phyloP scores from a whole-genome alignment of 345 rosid species.

The Linum trigynum region DNA sequence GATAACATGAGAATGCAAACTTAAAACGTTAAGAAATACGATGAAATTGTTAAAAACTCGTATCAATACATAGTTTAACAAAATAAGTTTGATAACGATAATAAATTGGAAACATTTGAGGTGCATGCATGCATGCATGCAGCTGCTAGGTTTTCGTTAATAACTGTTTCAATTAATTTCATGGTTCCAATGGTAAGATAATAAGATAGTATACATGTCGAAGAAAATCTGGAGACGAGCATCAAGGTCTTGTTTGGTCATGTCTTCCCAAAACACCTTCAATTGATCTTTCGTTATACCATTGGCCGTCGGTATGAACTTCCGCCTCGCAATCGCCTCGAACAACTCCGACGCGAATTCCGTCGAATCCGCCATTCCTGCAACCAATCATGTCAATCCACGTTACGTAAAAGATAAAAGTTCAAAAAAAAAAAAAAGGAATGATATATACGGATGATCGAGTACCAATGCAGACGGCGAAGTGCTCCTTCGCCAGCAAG shows the following conservation, averaged over 20 bases:
- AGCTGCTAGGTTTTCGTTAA: too few relatives aligned
- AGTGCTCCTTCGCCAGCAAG: conserved; percentile 49
- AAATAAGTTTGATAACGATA: too few relatives aligned
- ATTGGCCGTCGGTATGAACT: conserved; percentile 30
- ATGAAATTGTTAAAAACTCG: too few relatives aligned
- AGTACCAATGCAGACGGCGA: conserved; percentile 71
- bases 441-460: background rate
- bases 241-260: conserved; percentile 69
- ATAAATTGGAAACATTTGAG: too few relatives aligned
- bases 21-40: too few relatives aligned
- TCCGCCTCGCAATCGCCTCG: conserved; percentile 70
- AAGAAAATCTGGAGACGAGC: conserved; percentile 84
- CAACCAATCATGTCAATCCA: background rate
- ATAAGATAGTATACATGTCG: conserved; percentile 46
- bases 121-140: too few relatives aligned
- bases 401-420: background rate
- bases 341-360: conserved; percentile 77
- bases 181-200: too few relatives aligned
- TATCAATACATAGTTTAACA: too few relatives aligned
- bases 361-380: conserved; percentile 84
- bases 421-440: background rate
- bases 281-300: conserved; percentile 64
- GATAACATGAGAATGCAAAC: too few relatives aligned
- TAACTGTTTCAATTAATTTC: too few relatives aligned
- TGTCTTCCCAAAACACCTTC: conserved; percentile 78